These are phyloP conservation scores for Phytopythium vexans DNA, from an alignment of 352 stramenopile genomes.

Conservation along the genomic window DNA sequence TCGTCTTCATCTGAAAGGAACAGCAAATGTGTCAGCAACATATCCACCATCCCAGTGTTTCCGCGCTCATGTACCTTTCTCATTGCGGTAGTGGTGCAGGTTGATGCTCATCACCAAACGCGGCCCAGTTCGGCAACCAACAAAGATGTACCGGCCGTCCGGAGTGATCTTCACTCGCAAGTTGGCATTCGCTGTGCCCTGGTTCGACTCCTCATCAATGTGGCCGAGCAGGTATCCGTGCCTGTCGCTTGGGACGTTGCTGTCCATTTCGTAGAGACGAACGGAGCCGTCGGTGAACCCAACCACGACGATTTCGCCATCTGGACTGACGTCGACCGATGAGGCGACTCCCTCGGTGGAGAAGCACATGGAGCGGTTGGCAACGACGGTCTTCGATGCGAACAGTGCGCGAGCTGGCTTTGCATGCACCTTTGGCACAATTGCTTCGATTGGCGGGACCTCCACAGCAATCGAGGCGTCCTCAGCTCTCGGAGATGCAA, in stretches of 20 bases:
- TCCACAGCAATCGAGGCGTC: background rate
- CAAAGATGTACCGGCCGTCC: constrained; percentile 81
- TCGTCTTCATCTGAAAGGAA: constrained; percentile 64
- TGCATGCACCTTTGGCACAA: background rate
- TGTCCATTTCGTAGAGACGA: constrained; percentile 83
- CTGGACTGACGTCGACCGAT: constrained; percentile 70
- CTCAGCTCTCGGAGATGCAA: constrained; percentile 3
- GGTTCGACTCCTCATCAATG: constrained; percentile 71
- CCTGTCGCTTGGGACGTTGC: constrained; percentile 74
- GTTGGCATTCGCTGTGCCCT: constrained; percentile 42
- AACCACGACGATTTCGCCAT: constrained; percentile 81
- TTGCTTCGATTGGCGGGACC: background rate
- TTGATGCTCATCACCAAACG: constrained; percentile 83
- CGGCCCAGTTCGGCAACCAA: constrained; percentile 60
- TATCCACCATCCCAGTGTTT: background rate
- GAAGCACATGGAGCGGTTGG: constrained; percentile 77
- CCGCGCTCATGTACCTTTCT: constrained; percentile 53
- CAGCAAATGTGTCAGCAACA: background rate
- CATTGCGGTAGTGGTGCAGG: constrained; percentile 74
- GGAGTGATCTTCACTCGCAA: constrained; percentile 75
- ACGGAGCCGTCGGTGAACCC: constrained; percentile 79
- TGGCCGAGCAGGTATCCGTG: constrained; percentile 78
- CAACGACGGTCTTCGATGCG: constrained; percentile 28
- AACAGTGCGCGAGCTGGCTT: constrained; percentile 61
- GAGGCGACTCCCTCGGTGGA: constrained; percentile 72